Conservation (phyloP, 2,329 filamentous ascomycete species). For the Penicillium concentricum region DNA sequence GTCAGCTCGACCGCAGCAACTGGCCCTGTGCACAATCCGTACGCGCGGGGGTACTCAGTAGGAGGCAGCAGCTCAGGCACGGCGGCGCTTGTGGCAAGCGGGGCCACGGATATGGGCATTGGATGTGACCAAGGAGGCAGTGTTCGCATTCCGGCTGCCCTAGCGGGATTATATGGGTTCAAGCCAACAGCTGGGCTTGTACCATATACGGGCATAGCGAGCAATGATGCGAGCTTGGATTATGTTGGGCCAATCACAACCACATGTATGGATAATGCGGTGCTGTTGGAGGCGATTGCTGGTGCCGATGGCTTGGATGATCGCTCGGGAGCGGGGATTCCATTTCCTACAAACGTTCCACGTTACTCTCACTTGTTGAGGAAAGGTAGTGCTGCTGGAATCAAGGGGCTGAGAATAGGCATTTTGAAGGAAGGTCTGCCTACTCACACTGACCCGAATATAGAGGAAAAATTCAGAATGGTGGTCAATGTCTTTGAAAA, state of each 20-base stretch:
- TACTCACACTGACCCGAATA: not conserved
- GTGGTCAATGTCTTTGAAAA: not conserved
- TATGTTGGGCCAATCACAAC: conserved; percentile 28
- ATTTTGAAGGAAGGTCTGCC: not conserved
- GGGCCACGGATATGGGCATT: not conserved
- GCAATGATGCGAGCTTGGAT: conserved; percentile 42
- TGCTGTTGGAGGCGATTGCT: not conserved
- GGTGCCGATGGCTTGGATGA: not conserved
- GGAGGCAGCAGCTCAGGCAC: not conserved
- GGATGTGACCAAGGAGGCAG: not conserved
- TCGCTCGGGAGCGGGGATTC: not conserved
- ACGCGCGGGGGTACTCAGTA: conserved; percentile 24
- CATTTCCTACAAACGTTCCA: not conserved
- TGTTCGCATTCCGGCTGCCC: not conserved
- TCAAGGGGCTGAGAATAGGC: not conserved
- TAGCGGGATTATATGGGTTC: conserved; percentile 15
- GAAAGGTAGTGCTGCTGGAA: not conserved
- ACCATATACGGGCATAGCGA: conserved; percentile 5
- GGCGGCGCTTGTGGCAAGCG: not conserved
- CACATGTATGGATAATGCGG: not conserved
- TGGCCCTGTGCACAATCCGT: conserved; percentile 50
- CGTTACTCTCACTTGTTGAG: not conserved
- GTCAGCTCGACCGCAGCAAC: conserved; percentile 46
- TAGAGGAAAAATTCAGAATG: not conserved
- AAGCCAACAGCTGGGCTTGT: conserved; percentile 50